Base-by-base conservation (phyloP, 1,284 basidiomycete species). In the Mycosarcoma maydis region DNA sequence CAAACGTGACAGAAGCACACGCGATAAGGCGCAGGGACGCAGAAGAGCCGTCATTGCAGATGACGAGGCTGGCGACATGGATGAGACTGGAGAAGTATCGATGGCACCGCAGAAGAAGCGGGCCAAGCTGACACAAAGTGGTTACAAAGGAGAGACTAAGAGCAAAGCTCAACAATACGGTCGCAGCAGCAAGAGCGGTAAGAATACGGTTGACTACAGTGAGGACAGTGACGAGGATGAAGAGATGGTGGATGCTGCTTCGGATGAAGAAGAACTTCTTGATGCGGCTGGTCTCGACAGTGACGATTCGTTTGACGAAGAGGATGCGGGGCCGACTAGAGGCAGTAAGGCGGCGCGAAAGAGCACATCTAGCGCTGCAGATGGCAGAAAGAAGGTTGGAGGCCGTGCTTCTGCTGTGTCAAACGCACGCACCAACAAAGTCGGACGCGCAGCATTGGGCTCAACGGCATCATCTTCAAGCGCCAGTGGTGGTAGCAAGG, bases 21-120 rank as follows among this genome's bases (percentile, higher is more conserved):
- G 59, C n/a, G 36, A 14, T 30, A 48, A 49, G 20, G 24, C 49
- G n/a, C 29, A 30, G 10, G 48, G 41, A n/a, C 38, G 60, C 7
- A 39, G 53, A 10, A 32, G 55, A 32, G 42, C 50, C 1, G 38
- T 45, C 8, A 24, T 65, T 5, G 54, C 50, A 23, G 54, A 56
- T n/a, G 61, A 65, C 11, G 53, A 64, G 33, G 50, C 44, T 4
- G 59, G 50, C 13, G 52, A 55, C 3, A 53, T 49, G 4, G 49
- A 38, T 0, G 54, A 16, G 14, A 45, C 26, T 1, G 39, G 26
- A 6, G 44, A 41, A 2, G 44, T 10, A 6, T 37, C 53, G 4
- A 30, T 30, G 13, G 45, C 42, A 10, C 61, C 61, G 19, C 49
- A 54, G 38, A 48, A 46, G 26, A 65, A 65, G 33, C 61, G 61